Evolutionary conservation across 768 basidiomycete species (phyloP).

Genomic region (Termitomyces titanicus): DNA sequence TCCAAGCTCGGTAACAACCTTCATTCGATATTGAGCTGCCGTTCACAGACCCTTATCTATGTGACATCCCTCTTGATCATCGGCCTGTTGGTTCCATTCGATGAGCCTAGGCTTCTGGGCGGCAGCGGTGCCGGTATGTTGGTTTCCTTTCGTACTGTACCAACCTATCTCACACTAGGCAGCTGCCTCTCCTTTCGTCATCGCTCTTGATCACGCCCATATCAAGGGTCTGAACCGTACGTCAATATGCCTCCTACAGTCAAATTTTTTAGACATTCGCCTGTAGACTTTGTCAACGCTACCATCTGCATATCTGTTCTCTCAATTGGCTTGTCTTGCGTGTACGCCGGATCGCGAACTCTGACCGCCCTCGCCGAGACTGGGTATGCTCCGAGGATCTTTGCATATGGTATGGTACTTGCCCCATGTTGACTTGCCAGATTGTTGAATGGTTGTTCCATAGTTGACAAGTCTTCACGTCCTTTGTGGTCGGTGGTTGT

Average conservation of each 20-base stretch:
- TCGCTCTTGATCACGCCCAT: slow-evolving; percentile 34
- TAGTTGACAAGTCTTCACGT: slow-evolving; percentile 44
- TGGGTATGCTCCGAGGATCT: slow-evolving; percentile 42
- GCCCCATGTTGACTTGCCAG: not conserved
- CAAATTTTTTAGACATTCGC: not conserved
- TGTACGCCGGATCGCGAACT: slow-evolving; percentile 44
- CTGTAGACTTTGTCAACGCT: slow-evolving; percentile 34
- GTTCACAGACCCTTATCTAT: slow-evolving; percentile 39
- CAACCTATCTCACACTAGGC: not conserved
- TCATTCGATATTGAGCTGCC: not conserved
- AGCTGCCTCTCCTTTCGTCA: slow-evolving; percentile 44
- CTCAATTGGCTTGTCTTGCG: slow-evolving; percentile 42
- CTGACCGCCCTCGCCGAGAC: slow-evolving; percentile 44
- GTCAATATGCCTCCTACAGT: slow-evolving; percentile 8
- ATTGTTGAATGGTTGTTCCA: not conserved
- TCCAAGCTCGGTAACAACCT: not conserved
- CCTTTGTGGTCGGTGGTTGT: slow-evolving; percentile 38
- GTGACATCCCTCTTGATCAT: slow-evolving; percentile 41
- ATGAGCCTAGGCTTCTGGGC: slow-evolving; percentile 32
- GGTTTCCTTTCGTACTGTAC: not conserved
- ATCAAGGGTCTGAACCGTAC: slow-evolving; percentile 40
- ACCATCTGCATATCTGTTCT: slow-evolving; percentile 45
- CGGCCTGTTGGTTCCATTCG: slow-evolving; percentile 34
- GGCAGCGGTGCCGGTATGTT: slow-evolving; percentile 30
- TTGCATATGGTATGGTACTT: slow-evolving; percentile 28